Conservation (phyloP, 176 grass and related monocot species). For the Musa beccarii region DNA sequence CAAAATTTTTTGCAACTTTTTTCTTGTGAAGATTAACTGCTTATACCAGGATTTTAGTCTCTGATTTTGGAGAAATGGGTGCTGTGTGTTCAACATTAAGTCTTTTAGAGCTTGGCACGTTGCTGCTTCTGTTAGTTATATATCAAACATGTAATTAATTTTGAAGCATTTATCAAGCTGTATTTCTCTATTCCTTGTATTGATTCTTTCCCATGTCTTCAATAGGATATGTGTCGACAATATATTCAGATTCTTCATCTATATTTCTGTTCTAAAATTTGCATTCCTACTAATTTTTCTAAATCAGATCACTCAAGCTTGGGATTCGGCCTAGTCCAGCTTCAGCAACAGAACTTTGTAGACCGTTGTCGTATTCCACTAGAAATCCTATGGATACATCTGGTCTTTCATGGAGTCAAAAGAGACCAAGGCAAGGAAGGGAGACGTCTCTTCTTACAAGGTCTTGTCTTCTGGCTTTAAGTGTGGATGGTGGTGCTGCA, state of each 20-base stretch:
- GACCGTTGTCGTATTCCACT: not conserved
- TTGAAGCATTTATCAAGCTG: not conserved
- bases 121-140: too few relatives aligned
- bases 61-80: too few relatives aligned
- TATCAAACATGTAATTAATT: not conserved
- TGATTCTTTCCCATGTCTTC: too few relatives aligned
- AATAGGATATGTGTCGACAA: not conserved
- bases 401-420: conserved; percentile 11
- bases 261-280: not conserved
- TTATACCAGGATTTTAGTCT: too few relatives aligned
- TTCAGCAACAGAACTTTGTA: conserved; percentile 13
- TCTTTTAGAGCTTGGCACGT: too few relatives aligned
- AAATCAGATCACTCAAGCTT: conserved; percentile 37
- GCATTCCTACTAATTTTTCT: not conserved
- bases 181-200: not conserved
- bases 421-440: conserved; percentile 11
- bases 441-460: conserved; percentile 29
- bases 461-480: conserved; percentile 33
- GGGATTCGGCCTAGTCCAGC: conserved; percentile 10
- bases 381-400: conserved; percentile 8
- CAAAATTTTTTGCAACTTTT: too few relatives aligned
- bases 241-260: not conserved
- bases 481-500: conserved; percentile 24
- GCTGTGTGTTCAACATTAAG: too few relatives aligned
- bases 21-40: too few relatives aligned